Base-by-base conservation (phyloP, 2,329 filamentous ascomycete genomes). In the Trichophyton mentagrophytes region DNA sequence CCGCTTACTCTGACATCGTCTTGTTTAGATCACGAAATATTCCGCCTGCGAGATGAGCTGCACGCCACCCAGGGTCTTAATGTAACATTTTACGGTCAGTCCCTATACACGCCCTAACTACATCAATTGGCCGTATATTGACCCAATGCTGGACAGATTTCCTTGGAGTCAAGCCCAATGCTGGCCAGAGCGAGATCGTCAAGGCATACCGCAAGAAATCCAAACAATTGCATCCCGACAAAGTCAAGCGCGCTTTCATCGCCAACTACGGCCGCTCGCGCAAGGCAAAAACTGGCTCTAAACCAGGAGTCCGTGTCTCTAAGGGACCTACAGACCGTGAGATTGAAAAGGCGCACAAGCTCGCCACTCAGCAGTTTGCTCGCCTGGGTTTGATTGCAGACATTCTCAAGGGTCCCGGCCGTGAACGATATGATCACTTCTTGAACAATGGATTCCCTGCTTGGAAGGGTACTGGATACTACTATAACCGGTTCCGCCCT, bases 391-490 rank as follows among this genome's bases (percentile, higher is more conserved):
- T 96, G 69, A 88, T 97, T 60, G 85, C 86, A 67, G 88, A 90
- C 70, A 88, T 99, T 69, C 85, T 99, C 59, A 85, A 88, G 67
- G 90, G 92, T 1, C 79, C 87, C 2, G 82, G 83, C 60, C 84
- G 93, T 65, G 88, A 89, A 67, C 87, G 93, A 65, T 99, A 99
- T 75, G 92, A 99, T 73, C 87, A 96, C 74, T 99, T 97, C 78
- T 76, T 97, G 63, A 77, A 79, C 72, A 90, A 97, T 74, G 93
- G 93, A 64, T 99, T 99, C 78, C 93, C 93, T 36, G 84, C 84
- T 61, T 99, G 93, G 93, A 91, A 92, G 78, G 93, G 93, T 62
- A 96, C 92, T 51, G 92, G 93, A 64, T 99, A 99, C 82, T 99
- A 97, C 81, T 99, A 99, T 79, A 85, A 85, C 69, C 86, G 93